A percentile compares a stretch with the other conserved stretches of the same genome.
Conservation (phyloP, 768 basidiomycete species). For the Lactarius tabidus region DNA sequence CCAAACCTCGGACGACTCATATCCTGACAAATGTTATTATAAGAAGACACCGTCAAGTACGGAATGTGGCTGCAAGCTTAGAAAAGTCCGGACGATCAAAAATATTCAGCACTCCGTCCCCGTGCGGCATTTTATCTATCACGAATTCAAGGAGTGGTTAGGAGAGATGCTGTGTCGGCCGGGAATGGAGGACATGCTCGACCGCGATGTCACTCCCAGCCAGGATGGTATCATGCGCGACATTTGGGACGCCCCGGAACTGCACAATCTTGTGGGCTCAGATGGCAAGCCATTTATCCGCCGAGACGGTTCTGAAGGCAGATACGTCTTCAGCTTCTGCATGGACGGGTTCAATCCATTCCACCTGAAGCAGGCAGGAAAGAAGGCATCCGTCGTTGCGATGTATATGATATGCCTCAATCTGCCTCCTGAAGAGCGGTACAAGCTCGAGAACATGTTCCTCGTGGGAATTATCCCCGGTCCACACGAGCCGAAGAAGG, state of each 20-base stretch:
- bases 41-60: too few species aligned
- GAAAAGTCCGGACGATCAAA: too few species aligned
- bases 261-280: background rate
- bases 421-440: constrained; percentile 34
- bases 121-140: too few species aligned
- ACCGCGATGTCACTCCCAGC: background rate
- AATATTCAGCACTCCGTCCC: too few species aligned
- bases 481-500: constrained; percentile 34
- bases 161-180: constrained; percentile 3
- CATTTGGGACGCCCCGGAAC: constrained; percentile 10
- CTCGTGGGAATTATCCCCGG: constrained; percentile 42
- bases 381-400: constrained; percentile 28
- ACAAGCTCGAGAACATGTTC: constrained; percentile 40
- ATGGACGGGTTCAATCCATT: constrained; percentile 39
- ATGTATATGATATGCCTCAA: constrained; percentile 38
- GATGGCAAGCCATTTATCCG: constrained; percentile 8
- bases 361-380: constrained; percentile 31
- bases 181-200: constrained; percentile 4
- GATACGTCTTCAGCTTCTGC: constrained; percentile 32
- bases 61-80: too few species aligned
- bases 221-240: background rate
- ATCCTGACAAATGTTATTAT: too few species aligned
- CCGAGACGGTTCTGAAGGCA: constrained; percentile 18
- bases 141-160: constrained; percentile 12
- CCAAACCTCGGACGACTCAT: too few species aligned